phyloP scores from a whole-genome alignment of 805 yeast species.

The Ogataea glucozyma region DNA sequence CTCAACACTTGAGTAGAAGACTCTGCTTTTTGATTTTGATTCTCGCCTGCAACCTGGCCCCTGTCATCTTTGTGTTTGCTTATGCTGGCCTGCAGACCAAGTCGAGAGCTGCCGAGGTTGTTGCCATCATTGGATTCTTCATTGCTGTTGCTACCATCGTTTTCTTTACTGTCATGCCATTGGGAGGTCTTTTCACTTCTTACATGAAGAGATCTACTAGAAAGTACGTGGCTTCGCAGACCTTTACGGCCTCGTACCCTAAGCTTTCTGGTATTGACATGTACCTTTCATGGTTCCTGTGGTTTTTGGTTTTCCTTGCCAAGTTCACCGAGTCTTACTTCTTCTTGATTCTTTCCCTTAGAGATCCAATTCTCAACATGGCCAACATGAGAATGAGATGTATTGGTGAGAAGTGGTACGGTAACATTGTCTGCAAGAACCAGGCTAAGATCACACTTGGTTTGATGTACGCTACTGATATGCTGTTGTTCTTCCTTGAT shows the following conservation, averaged over 20 bases:
- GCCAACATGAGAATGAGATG: slow-evolving; percentile 89
- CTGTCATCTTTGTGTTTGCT: slow-evolving; percentile 81
- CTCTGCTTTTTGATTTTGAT: slow-evolving; percentile 70
- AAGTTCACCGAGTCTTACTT: slow-evolving; percentile 88
- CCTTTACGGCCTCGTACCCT: slow-evolving; percentile 91
- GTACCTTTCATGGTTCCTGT: slow-evolving; percentile 93
- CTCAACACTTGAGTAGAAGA: slow-evolving; percentile 92
- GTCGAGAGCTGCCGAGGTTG: slow-evolving; percentile 72
- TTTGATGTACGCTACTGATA: slow-evolving; percentile 88
- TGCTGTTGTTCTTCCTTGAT: slow-evolving; percentile 96
- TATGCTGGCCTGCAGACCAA: slow-evolving; percentile 68
- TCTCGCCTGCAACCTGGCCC: slow-evolving; percentile 74
- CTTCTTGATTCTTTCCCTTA: slow-evolving; percentile 83
- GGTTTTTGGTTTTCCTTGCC: slow-evolving; percentile 88
- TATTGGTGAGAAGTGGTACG: slow-evolving; percentile 92
- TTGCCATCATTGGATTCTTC: slow-evolving; percentile 85
- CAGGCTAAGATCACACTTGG: slow-evolving; percentile 91
- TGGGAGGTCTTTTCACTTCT: slow-evolving; percentile 93
- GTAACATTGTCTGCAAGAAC: slow-evolving; percentile 68
- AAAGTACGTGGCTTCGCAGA: slow-evolving; percentile 88
- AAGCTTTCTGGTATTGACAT: slow-evolving; percentile 82
- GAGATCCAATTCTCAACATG: slow-evolving; percentile 93
- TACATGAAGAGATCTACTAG: slow-evolving; percentile 86
- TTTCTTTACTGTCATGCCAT: slow-evolving; percentile 92
- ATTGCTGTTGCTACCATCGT: slow-evolving; percentile 80